Evolutionary conservation across 768 basidiomycete genomes (phyloP).

Genomic region (Tylopilus rubrobrunneus): DNA sequence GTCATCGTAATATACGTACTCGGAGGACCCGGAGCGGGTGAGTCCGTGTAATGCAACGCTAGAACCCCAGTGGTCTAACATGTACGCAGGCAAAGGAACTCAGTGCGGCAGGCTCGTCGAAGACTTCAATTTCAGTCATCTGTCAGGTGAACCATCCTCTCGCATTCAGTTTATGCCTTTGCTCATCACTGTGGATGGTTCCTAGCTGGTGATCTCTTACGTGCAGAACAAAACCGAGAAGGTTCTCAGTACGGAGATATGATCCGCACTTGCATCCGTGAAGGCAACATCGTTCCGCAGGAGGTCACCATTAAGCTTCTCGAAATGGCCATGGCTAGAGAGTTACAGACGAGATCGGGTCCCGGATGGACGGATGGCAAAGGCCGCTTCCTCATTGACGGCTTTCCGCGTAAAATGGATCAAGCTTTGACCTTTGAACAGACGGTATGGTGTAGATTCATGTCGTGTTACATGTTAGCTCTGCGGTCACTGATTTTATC

Average conservation of each 20-base stretch:
- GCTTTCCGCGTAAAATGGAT: slow-evolving; percentile 98
- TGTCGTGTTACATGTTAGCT: not conserved
- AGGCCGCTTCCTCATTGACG: slow-evolving; percentile 92
- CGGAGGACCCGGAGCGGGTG: slow-evolving; percentile 95
- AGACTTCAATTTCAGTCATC: slow-evolving; percentile 86
- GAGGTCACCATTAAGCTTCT: slow-evolving; percentile 95
- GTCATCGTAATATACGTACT: slow-evolving; percentile 93
- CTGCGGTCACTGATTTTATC: not conserved
- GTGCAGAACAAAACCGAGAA: slow-evolving; percentile 87
- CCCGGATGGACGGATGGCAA: slow-evolving; percentile 65
- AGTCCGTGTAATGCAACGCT: slow-evolving; percentile 13
- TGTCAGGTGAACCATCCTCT: slow-evolving; percentile 63
- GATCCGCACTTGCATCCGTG: slow-evolving; percentile 84
- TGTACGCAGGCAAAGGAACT: slow-evolving; percentile 81
- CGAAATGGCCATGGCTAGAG: slow-evolving; percentile 82
- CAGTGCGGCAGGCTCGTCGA: slow-evolving; percentile 84
- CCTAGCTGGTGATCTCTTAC: slow-evolving; percentile 93
- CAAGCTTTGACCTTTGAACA: slow-evolving; percentile 91
- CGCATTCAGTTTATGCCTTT: slow-evolving; percentile 3
- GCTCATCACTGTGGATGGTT: slow-evolving; percentile 4
- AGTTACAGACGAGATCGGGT: slow-evolving; percentile 42
- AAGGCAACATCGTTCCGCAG: slow-evolving; percentile 94
- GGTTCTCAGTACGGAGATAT: slow-evolving; percentile 80
- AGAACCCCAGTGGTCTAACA: slow-evolving; percentile 5
- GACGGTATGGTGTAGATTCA: slow-evolving; percentile 46